Conservation (phyloP, 495 filamentous ascomycete genomes). For the Hypoxylon perforatum region DNA sequence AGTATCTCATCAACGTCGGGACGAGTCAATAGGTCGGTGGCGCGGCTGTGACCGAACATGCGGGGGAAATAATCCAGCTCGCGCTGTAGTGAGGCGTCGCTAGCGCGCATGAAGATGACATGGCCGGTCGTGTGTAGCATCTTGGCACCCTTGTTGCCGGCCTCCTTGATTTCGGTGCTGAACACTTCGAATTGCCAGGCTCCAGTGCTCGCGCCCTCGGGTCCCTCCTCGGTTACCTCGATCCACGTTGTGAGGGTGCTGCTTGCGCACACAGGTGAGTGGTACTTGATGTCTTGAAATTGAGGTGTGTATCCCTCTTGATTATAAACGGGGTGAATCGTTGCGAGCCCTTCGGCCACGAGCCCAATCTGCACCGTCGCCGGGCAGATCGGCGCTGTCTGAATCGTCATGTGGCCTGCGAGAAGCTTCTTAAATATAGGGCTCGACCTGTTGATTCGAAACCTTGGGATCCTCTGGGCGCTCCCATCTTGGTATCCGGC, state of each 20-base stretch:
- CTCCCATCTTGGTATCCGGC: constrained; percentile 53
- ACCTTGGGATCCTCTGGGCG: constrained; percentile 44
- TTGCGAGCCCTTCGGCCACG: constrained; percentile 8
- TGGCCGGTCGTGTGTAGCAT: constrained; percentile 34
- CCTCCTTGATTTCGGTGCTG: constrained; percentile 9
- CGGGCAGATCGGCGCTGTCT: constrained; percentile 60
- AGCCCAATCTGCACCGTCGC: constrained; percentile 48
- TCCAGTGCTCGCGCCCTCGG: background rate
- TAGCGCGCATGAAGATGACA: constrained; percentile 36
- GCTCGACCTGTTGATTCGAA: constrained; percentile 58
- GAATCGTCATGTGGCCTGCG: constrained; percentile 55
- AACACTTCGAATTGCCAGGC: constrained; percentile 23
- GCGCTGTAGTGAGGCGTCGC: constrained; percentile 30
- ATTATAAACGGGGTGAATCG: constrained; percentile 10
- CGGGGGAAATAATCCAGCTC: constrained; percentile 58
- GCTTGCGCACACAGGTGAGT: constrained; percentile 20
- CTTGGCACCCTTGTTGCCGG: constrained; percentile 1
- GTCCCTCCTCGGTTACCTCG: constrained; percentile 1
- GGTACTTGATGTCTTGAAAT: constrained; percentile 24
- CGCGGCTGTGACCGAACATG: constrained; percentile 51
- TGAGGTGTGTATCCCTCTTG: constrained; percentile 6
- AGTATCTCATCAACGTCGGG: constrained; percentile 57
- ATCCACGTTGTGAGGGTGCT: constrained; percentile 21
- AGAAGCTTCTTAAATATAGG: constrained; percentile 51
- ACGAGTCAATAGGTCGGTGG: constrained; percentile 47